Evolutionary conservation across 202 grass and related monocot species (phyloP), one percentile per base, ranked within the genome.

Genomic region (Carex arenaria): DNA sequence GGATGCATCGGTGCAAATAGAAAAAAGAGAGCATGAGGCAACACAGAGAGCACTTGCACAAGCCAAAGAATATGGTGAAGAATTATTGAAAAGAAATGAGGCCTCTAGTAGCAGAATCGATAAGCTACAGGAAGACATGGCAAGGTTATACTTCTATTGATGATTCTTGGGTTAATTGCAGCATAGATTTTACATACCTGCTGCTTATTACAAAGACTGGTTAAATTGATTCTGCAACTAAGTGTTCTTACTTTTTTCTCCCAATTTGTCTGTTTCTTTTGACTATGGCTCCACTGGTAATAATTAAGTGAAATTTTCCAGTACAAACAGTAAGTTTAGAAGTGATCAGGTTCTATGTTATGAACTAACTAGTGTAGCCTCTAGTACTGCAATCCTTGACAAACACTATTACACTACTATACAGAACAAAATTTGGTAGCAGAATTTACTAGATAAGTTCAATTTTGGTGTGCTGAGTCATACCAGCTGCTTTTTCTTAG

Each of bases 31-130:
- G 80, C 80, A 82, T 53, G 80, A 82, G 42, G 80, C 80, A 53
- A 82, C 80, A 68, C 62, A 82, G 43, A 67, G 80, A 82, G 80
- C 80, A 68, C 80, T 82, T 82, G 80, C 45, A 82, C 80, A 82
- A 68, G 22, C 80, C 32, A 82, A 82, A 53, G 80, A 82, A 30
- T 82, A 82, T 15, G 52, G 63, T 56, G 80, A 69, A 53, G 80
- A 82, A 54, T 82, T 82, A 14, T 51, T 82, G 13, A 82, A 82
- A 67, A 47, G 80, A 82, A 82, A 82, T 34, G 80, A 82, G 53
- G 45, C 64, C n/a, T 82, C 80, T 31, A 82, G 64, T 53, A 68
- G 64, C 13, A 82, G 45, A 82, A 82, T 82, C 7, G 19, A 82
- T 82, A 82, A 67, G 61, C 80, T 82, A 67, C 80, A 82, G n/a